Evolutionary conservation across 371 early-diverging fungal species (phyloP), one percentile per base, ranked within the genome.

Genomic region (Syncephalastrum racemosum): DNA sequence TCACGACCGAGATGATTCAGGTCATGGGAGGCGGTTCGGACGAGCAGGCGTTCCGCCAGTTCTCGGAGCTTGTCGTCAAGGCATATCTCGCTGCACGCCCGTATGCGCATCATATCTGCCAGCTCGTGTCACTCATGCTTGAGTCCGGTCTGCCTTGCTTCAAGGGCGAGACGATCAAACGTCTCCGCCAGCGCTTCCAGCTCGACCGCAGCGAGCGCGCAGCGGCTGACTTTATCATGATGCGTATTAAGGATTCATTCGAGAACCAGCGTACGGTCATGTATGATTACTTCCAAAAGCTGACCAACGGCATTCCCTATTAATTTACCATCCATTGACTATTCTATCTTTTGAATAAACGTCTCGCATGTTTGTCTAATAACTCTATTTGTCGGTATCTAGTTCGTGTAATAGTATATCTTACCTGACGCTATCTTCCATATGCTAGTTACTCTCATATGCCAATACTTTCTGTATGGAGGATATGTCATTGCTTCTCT

Each of bases 131-230:
- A 2, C 75, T 97, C 42, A 99, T 99, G 95, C 79, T 90, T 10
- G 94, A 96, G 40, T 96, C 98, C 6, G 97, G 97, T 0, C 77
- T 99, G 54, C 99, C 99, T 1, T 99, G 99, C 72, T 99, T 98
- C 82, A 96, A 92, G 66, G 94, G 91, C 52, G 84, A 80, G 53
- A 97, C 98, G 0, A 80, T 99, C 60, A 82, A 82, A 44, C 93
- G 95, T 24, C 83, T 99, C 56, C 79, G 93, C 7, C 77, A 83
- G 6, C 76, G 99, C 24, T 99, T 99, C 86, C 94, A 93, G 65
- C 72, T 92, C 4, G 96, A 99, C 22, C 86, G 87, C 52, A 83
- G 86, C 15, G 99, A 99, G 59, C 82, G 92, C 20, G 85, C 85
- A 8, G 99, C 99, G 0, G 98, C 98, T 0, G 91, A 92, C 46